Evolutionary conservation across 129 eudicot genomes (phyloP).

Genomic region (Escallonia rubra): DNA sequence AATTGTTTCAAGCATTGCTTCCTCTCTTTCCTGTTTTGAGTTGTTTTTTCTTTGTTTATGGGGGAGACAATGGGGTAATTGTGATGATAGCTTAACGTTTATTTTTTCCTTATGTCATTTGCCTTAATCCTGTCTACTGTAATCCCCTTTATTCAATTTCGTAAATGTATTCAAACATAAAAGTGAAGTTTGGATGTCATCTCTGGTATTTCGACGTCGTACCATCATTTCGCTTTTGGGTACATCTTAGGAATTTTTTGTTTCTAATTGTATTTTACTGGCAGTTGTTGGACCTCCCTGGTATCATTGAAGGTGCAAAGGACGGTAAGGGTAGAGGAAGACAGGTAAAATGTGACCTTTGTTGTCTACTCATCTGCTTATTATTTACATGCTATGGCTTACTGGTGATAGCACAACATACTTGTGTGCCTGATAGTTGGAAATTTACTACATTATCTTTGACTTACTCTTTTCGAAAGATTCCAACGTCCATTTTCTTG

Average conservation of each 20-base stretch:
- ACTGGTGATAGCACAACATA: not conserved
- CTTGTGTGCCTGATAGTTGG: not conserved
- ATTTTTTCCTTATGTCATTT: too few species aligned
- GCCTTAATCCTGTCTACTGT: too few species aligned
- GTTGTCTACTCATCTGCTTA: not conserved
- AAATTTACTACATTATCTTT: too few species aligned
- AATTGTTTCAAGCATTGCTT: too few species aligned
- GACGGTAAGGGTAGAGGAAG: conserved; percentile 99
- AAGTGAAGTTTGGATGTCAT: not conserved
- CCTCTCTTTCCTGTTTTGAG: too few species aligned
- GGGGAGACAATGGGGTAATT: too few species aligned
- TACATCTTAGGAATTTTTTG: conserved; percentile 3
- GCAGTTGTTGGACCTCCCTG: conserved; percentile 98
- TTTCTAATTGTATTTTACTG: conserved; percentile 10
- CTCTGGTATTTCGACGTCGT: not conserved
- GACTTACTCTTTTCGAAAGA: too few species aligned
- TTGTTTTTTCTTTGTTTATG: too few species aligned
- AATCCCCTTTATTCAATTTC: too few species aligned
- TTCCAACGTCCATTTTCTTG: too few species aligned
- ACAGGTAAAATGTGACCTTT: conserved; percentile 54
- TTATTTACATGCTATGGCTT: not conserved
- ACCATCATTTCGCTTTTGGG: not conserved
- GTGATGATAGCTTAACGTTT: too few species aligned
- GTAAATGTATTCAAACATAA: not conserved
- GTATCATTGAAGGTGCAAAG: conserved; percentile 99